These are phyloP conservation scores for Populus tomentosa DNA, from an alignment of 441 rosid genomes.

Conservation along the genomic window DNA sequence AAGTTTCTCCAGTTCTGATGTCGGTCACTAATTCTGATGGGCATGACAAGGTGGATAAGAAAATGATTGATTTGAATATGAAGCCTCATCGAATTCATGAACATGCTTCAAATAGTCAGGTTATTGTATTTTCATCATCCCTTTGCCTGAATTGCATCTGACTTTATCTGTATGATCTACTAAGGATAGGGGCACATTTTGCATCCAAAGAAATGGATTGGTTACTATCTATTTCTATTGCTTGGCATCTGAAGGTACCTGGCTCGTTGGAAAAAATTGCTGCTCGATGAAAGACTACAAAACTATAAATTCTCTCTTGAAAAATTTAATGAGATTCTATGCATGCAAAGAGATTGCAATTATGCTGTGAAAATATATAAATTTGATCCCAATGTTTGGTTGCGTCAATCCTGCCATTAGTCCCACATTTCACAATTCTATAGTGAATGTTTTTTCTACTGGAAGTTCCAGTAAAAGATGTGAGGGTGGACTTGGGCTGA, in stretches of 20 bases:
- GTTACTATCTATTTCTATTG: no score
- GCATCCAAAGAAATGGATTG: not conserved
- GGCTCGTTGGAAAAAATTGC: not conserved
- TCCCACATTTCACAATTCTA: not conserved
- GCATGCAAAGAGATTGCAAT: not conserved
- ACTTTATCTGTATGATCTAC: not conserved
- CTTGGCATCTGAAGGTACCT: not conserved
- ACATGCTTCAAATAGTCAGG: constrained; percentile 52
- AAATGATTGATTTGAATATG: constrained; percentile 69
- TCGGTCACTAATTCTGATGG: constrained; percentile 35
- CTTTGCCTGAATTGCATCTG: not conserved
- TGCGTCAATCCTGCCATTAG: no score
- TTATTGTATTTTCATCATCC: constrained; percentile 7
- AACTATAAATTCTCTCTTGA: not conserved
- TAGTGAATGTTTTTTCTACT: not conserved
- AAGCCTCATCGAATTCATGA: constrained; percentile 52
- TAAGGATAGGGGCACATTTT: not conserved
- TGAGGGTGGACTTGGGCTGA: not conserved
- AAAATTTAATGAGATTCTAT: not conserved
- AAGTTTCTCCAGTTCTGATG: constrained; percentile 22
- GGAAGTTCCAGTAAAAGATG: not conserved
- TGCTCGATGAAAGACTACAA: not conserved
- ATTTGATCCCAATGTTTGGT: not conserved
- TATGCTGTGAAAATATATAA: not conserved
- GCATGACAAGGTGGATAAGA: constrained; percentile 26